Base-by-base conservation (phyloP, 2,329 filamentous ascomycete genomes). In the Polytolypa hystricis region DNA sequence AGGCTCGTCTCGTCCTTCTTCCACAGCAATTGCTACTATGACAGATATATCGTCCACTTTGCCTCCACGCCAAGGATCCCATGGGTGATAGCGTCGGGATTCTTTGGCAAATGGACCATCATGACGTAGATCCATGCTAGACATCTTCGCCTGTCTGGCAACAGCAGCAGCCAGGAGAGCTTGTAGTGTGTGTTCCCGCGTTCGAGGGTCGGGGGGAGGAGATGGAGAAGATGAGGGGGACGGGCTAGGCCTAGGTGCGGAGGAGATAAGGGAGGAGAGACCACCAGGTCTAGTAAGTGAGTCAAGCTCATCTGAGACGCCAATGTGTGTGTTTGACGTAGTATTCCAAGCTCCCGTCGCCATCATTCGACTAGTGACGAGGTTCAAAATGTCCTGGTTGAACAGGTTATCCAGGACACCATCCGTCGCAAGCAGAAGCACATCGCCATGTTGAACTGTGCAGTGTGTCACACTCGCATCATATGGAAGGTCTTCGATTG, bases 21-120 rank as follows among this genome's bases (percentile, higher is more conserved):
- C 79, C 6, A 84, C 77, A 1, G 84, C 84, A 19, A 94, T 67
- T 20, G 79, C 76, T 10, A 87, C 79, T 34, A 98, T 68, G 4
- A 85, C 85, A 51, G 85, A 89, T 41, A 98, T 95, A 58, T 98
- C 91, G 56, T 98, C 91, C 14, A 93, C 75, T 61, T 98, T 98
- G 35, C 91, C 91, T 40, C 91, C 91, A 40, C 77, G 77, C 76
- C 84, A 98, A 40, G 78, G 75, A 58, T 96, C 89, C 25, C 79
- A 69, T 0, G 91, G 89, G 49, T 84, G 93, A 53, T 83, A 79
- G 53, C 79, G 83, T 56, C 91, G 84, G 14, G 95, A 85, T 58
- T 95, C 86, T 60, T 84, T 94, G 27, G 91, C 86, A 59, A 98
- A 98, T 0, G 91, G 91, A 0, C 89, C 86, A 56, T 96, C 84